Percentiles rank a stretch among this genome's conserved stretches.
Evolutionary conservation across 2,329 filamentous ascomycete species (phyloP).

Genomic region (Ceratocystis variospora): DNA sequence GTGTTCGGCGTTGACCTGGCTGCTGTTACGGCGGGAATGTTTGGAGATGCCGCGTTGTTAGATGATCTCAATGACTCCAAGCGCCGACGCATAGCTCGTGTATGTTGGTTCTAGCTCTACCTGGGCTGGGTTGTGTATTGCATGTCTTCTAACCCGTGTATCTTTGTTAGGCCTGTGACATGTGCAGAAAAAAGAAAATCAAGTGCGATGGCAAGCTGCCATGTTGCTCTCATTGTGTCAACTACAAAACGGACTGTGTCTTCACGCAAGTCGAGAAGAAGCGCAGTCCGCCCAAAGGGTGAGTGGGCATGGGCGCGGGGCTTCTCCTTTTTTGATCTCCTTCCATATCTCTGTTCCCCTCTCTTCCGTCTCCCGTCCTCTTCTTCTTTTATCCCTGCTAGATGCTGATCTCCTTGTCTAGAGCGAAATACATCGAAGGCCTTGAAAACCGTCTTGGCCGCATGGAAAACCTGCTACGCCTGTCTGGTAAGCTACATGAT

Average conservation of each 20-base stretch:
- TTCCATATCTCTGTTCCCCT: neutral
- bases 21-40: slow-evolving; percentile 40
- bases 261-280: slow-evolving; percentile 99
- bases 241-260: slow-evolving; percentile 95
- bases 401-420: slow-evolving; percentile 26
- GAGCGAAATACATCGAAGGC: slow-evolving; percentile 94
- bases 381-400: neutral
- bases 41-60: slow-evolving; percentile 41
- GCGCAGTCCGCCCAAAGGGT: slow-evolving; percentile 92
- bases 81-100: slow-evolving; percentile 73
- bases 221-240: slow-evolving; percentile 86
- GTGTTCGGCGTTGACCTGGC: slow-evolving; percentile 42
- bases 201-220: slow-evolving; percentile 96
- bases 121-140: neutral
- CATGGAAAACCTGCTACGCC: slow-evolving; percentile 80
- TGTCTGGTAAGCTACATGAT: slow-evolving; percentile 47
- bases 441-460: slow-evolving; percentile 87
- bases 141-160: neutral
- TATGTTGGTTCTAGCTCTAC: slow-evolving; percentile 28
- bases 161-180: slow-evolving; percentile 62
- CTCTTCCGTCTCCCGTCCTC: neutral
- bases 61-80: slow-evolving; percentile 70
- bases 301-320: slow-evolving; percentile 24
- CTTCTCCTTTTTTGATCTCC: too few relatives aligned
- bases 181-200: slow-evolving; percentile 95